Evolutionary conservation across 2,329 filamentous ascomycete species (phyloP).

Genomic region (Colletotrichum gigasporum): DNA sequence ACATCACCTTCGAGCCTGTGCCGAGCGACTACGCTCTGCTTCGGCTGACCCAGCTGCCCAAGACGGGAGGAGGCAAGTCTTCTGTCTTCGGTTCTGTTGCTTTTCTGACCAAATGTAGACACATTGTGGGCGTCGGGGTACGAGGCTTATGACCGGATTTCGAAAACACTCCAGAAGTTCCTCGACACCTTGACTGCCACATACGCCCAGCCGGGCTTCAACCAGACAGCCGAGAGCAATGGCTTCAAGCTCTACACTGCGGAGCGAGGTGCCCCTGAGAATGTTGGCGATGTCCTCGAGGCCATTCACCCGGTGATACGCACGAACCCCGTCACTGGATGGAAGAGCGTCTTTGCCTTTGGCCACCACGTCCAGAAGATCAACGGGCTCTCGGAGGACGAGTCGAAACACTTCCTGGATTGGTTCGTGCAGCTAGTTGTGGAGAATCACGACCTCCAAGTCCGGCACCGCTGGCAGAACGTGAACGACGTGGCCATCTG

Average conservation of each 20-base stretch:
- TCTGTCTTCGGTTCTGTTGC: accelerated
- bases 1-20: conserved; percentile 72
- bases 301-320: conserved; percentile 64
- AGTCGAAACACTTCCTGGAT: conserved; percentile 58
- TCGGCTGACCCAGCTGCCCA: conserved; percentile 61
- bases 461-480: conserved; percentile 54
- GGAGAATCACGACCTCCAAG: conserved; percentile 66
- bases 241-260: conserved; percentile 55
- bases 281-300: conserved; percentile 56
- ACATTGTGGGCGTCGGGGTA: conserved; percentile 68
- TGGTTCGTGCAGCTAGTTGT: conserved; percentile 61
- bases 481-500: conserved; percentile 63
- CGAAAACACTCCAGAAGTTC: conserved; percentile 63
- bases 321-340: conserved; percentile 67
- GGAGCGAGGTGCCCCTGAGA: conserved; percentile 60
- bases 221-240: conserved; percentile 53
- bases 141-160: conserved; percentile 71
- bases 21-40: conserved; percentile 72
- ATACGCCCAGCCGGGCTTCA: conserved; percentile 60
- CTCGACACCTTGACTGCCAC: conserved; percentile 67
- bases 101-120: conserved; percentile 43
- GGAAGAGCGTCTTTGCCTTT: conserved; percentile 64
- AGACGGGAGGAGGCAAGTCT: conserved; percentile 59
- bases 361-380: conserved; percentile 61
- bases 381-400: conserved; percentile 57